Conservation (phyloP, 2,329 filamentous ascomycete genomes). For the Arthrobotrys iridis region DNA sequence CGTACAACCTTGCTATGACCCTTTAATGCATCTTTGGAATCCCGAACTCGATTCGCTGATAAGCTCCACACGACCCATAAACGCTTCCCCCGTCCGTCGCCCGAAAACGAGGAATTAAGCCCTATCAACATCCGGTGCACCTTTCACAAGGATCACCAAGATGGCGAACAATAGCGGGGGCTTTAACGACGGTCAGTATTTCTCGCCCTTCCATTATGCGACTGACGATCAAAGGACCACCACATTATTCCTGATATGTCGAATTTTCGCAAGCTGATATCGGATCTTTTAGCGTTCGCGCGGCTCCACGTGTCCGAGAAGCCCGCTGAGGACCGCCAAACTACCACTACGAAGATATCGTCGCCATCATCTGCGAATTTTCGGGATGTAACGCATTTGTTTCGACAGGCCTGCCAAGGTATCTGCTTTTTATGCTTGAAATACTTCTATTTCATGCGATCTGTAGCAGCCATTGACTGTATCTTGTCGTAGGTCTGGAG, state of each 20-base stretch:
- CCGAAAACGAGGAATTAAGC: not conserved
- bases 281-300: conserved; percentile 35
- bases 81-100: conserved; percentile 24
- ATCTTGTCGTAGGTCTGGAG: conserved; percentile 69
- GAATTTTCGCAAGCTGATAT: conserved; percentile 10
- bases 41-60: conserved; percentile 32
- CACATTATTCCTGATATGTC: conserved; percentile 10
- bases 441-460: not conserved
- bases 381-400: conserved; percentile 51
- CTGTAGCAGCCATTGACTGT: conserved; percentile 11
- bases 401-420: conserved; percentile 51
- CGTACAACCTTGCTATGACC: conserved; percentile 26
- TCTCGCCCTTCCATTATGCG: not conserved
- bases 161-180: conserved; percentile 53
- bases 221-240: not conserved
- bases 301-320: conserved; percentile 53
- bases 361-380: conserved; percentile 30
- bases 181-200: conserved; percentile 48
- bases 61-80: conserved; percentile 43
- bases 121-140: not conserved
- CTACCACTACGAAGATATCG: conserved; percentile 17
- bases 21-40: conserved; percentile 16
- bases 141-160: not conserved
- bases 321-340: conserved; percentile 14
- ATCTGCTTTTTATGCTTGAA: too few relatives aligned